Conservation (phyloP, 2,329 filamentous ascomycete genomes). For the Colletotrichum sp. region DNA sequence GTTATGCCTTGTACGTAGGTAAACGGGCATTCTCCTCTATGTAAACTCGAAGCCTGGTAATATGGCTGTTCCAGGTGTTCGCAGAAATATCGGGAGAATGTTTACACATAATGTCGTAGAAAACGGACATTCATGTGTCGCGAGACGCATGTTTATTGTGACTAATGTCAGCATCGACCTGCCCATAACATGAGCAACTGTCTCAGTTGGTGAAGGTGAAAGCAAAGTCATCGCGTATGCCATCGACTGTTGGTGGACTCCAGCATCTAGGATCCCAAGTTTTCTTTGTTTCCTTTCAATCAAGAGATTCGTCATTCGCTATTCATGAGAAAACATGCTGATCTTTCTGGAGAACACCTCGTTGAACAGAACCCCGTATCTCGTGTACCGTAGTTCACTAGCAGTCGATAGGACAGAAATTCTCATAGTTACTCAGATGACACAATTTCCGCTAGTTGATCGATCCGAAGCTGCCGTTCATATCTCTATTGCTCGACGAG, state of each 20-base stretch:
- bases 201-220: background rate
- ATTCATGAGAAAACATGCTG: background rate
- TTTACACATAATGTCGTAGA: background rate
- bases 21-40: background rate
- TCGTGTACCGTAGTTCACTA: background rate
- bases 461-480: background rate
- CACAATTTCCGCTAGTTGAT: background rate
- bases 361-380: background rate
- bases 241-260: background rate
- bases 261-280: rapidly evolving
- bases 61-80: background rate
- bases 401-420: background rate
- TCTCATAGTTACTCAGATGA: background rate
- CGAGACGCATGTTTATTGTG: background rate
- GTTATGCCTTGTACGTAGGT: background rate
- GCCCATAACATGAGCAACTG: background rate
- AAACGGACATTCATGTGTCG: background rate
- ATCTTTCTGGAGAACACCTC: background rate
- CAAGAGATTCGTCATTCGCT: background rate
- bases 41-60: background rate
- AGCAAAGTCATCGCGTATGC: background rate
- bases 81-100: background rate
- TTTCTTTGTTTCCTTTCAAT: background rate
- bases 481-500: background rate
- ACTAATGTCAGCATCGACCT: background rate